Evolutionary conservation across 495 filamentous ascomycete genomes (phyloP).

Genomic region (Tuber calosporum): DNA sequence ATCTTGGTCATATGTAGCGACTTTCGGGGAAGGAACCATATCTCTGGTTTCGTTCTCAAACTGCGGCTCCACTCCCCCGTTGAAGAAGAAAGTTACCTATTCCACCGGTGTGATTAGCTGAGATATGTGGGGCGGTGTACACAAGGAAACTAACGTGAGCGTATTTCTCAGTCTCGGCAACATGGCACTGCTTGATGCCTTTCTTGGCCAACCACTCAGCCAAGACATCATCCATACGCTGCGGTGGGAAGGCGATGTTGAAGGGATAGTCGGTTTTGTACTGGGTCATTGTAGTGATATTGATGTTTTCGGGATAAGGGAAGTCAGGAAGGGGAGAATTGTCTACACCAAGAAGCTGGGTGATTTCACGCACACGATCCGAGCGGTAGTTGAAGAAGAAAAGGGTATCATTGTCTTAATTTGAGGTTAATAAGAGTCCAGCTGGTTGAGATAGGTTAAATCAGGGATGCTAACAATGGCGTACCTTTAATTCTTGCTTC

Average conservation of each 20-base stretch:
- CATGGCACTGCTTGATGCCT: constrained; percentile 80
- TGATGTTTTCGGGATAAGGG: constrained; percentile 85
- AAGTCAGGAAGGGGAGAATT: constrained; percentile 84
- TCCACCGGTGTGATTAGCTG: not conserved
- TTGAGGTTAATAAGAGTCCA: not conserved
- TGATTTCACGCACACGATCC: constrained; percentile 93
- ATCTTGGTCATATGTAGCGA: constrained; percentile 92
- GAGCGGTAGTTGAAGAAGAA: constrained; percentile 99
- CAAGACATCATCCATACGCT: constrained; percentile 91
- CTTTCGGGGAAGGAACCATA: constrained; percentile 63
- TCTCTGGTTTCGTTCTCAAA: constrained; percentile 83
- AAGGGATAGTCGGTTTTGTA: constrained; percentile 96
- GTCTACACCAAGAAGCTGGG: constrained; percentile 88
- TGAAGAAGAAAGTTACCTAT: constrained; percentile 55
- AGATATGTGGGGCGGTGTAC: not conserved
- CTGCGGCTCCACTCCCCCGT: constrained; percentile 94
- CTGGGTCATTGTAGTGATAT: constrained; percentile 94
- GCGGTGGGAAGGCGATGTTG: constrained; percentile 85
- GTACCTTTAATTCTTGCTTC: constrained; percentile 74
- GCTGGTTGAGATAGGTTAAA: not conserved
- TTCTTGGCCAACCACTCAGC: constrained; percentile 91
- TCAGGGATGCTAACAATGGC: constrained; percentile 16
- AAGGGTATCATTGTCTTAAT: constrained; percentile 74
- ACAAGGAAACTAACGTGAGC: constrained; percentile 69
- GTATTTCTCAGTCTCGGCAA: constrained; percentile 98